A percentile compares a stretch with the other conserved stretches of the same genome.
These are phyloP conservation scores for Flaveria ramosissima DNA, from an alignment of 129 eudicot species.

Conservation along the genomic window DNA sequence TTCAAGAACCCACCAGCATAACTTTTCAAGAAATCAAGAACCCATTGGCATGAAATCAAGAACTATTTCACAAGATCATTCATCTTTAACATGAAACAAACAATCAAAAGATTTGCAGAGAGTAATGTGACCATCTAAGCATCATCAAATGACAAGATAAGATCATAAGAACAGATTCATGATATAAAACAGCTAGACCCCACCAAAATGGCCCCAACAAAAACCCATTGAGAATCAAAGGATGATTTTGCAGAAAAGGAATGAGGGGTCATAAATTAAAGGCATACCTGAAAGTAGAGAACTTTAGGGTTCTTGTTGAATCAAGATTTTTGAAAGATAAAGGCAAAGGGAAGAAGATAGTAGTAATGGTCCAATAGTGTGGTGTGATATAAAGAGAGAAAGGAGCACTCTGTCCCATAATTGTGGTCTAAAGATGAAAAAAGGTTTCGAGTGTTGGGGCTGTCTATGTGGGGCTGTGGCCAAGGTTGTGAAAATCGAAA, in stretches of 20 bases:
- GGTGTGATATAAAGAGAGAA: slow-evolving; percentile 34
- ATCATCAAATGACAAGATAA: neutral
- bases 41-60: slow-evolving; percentile 11
- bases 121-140: slow-evolving; percentile 34
- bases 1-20: slow-evolving; percentile 20
- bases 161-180: neutral
- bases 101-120: slow-evolving; percentile 21
- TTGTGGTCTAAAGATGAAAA: slow-evolving; percentile 46
- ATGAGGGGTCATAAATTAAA: slow-evolving; percentile 30
- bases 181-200: slow-evolving; percentile 29
- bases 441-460: slow-evolving; percentile 42
- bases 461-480: slow-evolving; percentile 42
- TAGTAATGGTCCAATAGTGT: slow-evolving; percentile 28
- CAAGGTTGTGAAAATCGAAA: slow-evolving; percentile 26
- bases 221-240: slow-evolving; percentile 37
- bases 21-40: neutral
- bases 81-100: slow-evolving; percentile 19
- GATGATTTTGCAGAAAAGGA: slow-evolving; percentile 39
- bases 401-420: slow-evolving; percentile 43
- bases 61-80: slow-evolving; percentile 11
- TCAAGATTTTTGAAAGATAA: slow-evolving; percentile 17
- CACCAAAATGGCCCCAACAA: slow-evolving; percentile 45
- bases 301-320: slow-evolving; percentile 55
- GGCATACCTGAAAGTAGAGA: slow-evolving; percentile 49
- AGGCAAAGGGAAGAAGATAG: slow-evolving; percentile 15